A percentile compares a stretch with the other conserved stretches of the same genome.
Evolutionary conservation across 2,329 filamentous ascomycete genomes (phyloP).

Genomic region (Aspergillus aculeatus): DNA sequence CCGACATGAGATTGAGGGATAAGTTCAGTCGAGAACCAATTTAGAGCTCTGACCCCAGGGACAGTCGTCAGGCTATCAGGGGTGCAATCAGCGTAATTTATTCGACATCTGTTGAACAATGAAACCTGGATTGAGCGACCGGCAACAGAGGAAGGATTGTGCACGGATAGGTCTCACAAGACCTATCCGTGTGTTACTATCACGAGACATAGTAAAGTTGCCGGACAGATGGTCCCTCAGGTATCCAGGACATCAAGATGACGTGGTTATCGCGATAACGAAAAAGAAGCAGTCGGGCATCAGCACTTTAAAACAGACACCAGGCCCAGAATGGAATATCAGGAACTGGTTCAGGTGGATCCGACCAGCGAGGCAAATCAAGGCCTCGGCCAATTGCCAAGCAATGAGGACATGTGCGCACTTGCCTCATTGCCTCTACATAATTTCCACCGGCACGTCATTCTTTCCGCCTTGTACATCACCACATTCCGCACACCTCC

Average conservation of each 20-base stretch:
- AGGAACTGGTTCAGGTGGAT: not conserved
- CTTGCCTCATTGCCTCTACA: not conserved
- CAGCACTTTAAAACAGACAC: not conserved
- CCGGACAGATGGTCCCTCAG: not conserved
- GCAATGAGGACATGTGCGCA: slow-evolving; percentile 3
- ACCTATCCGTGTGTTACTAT: not conserved
- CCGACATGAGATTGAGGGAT: too few relatives aligned
- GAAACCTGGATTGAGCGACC: not conserved
- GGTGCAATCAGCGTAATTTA: not conserved
- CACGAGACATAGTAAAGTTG: not conserved
- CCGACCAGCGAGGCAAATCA: not conserved
- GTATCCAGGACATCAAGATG: not conserved
- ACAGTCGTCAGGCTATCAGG: not conserved
- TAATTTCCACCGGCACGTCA: not conserved
- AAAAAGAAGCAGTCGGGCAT: not conserved
- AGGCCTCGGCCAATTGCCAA: not conserved
- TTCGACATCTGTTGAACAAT: not conserved
- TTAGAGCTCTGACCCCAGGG: not conserved
- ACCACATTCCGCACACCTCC: not conserved
- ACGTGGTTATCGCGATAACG: not conserved
- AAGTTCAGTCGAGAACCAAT: too few relatives aligned
- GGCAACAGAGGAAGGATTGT: not conserved
- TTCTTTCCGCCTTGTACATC: not conserved
- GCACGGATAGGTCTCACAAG: not conserved
- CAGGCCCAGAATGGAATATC: not conserved